Conservation (phyloP, 2,329 filamentous ascomycete species). For the Keithomyces neogunnii region DNA sequence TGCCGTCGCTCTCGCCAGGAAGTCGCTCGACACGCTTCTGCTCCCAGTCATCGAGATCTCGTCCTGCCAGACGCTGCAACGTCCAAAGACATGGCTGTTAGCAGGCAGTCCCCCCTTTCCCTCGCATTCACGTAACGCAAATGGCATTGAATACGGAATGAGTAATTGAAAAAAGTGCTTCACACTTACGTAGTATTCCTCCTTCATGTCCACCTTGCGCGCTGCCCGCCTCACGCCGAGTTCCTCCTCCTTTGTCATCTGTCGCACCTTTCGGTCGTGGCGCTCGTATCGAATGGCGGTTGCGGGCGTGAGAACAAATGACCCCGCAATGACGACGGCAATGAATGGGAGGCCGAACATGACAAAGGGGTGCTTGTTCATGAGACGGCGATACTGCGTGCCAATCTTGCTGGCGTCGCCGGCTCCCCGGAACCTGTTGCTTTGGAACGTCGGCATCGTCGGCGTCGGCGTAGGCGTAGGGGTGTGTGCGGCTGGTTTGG, state of each 20-base stretch:
- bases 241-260: slow-evolving; percentile 78
- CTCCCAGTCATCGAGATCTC: slow-evolving; percentile 93
- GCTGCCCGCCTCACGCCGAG: slow-evolving; percentile 66
- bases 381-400: slow-evolving; percentile 64
- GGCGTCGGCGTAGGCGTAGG: too few species aligned
- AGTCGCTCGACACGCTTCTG: slow-evolving; percentile 89
- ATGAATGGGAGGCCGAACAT: slow-evolving; percentile 94
- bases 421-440: slow-evolving; percentile 62
- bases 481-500: too few species aligned
- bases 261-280: slow-evolving; percentile 80
- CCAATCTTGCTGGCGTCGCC: slow-evolving; percentile 62
- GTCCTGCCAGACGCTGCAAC: slow-evolving; percentile 46
- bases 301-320: slow-evolving; percentile 89
- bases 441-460: slow-evolving; percentile 47
- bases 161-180: background rate
- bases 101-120: background rate
- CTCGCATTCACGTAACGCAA: too few species aligned
- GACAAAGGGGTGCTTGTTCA: slow-evolving; percentile 76
- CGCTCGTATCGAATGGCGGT: slow-evolving; percentile 91
- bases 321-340: slow-evolving; percentile 78
- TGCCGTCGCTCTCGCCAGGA: slow-evolving; percentile 82
- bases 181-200: slow-evolving; percentile 73
- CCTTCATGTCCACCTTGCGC: slow-evolving; percentile 69
- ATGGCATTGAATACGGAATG: too few species aligned
- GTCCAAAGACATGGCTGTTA: background rate